Base-by-base conservation (phyloP, 441 rosid species). In the Aquilaria agallochum region DNA sequence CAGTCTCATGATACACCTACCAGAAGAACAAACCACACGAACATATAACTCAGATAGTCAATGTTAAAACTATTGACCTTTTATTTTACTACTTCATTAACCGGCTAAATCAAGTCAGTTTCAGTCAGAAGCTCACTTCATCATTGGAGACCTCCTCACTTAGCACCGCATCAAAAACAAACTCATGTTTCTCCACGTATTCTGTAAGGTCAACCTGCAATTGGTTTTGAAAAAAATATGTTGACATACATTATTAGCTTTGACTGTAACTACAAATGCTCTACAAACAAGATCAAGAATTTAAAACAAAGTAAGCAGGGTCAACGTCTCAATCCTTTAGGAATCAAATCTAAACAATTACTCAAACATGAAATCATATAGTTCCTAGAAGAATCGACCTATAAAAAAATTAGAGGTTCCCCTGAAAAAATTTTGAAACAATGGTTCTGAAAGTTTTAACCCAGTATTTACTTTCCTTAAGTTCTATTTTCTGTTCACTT, bases 141-240 rank as follows among this genome's bases (percentile, higher is more conserved):
- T 92, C 97, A 76, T 95, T 92, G 50, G 98, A 92, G 69, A 95
- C 99, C 75, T 95, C 90, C 74, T 91, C 97, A 70, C 89, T 84
- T 65, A 95, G 82, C 60, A 92, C 97, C 14, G 96, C 98, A 81
- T 92, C 98, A 71, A 95, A 95, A 65, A 88, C 85, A 75, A 95
- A 95, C 74, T 95, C 99, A 81, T 92, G 98, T 75, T 74, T 95
- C 75, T 95, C 99, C 70, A 89, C 65, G 51, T 95, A 95, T 72
- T 86, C 96, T 6, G 98, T 95, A 70, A 95, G 80, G 83, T 95
- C 98, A 79, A 95, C 99, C 98, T 95, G 79, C 69, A 77, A 45
- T 67, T 62, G 53, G 66, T 65, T 14, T 32, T 75, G 51, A 68
- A 44, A 20, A 42, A 60, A 66, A 63, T 56, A 42, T 15, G n/a